Evolutionary conservation across 148 eudicot genomes (phyloP).

Genomic region (Heliosperma pusillum): DNA sequence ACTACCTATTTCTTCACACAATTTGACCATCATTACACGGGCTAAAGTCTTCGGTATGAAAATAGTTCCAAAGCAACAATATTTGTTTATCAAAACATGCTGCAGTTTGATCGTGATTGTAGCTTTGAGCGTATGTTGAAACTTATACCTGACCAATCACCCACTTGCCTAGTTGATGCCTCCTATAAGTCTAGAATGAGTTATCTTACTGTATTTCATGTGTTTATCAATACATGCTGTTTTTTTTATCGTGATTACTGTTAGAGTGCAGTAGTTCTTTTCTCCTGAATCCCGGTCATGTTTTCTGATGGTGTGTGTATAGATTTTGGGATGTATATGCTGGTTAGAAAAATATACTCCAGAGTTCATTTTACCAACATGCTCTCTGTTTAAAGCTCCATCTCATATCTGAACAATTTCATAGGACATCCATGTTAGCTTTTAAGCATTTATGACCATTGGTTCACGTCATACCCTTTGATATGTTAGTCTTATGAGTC

Average conservation of each 20-base stretch:
- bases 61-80: not conserved
- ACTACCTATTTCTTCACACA: not conserved
- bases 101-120: not conserved
- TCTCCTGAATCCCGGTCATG: not conserved
- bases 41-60: not conserved
- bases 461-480: too few relatives aligned
- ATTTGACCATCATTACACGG: not conserved
- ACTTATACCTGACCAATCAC: not conserved
- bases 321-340: too few relatives aligned
- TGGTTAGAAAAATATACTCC: too few relatives aligned
- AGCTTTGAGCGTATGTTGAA: not conserved
- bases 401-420: too few relatives aligned
- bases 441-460: too few relatives aligned
- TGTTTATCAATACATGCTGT: not conserved
- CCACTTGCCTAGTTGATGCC: not conserved
- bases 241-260: not conserved
- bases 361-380: too few relatives aligned
- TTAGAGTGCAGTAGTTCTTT: not conserved
- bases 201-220: not conserved
- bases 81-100: not conserved
- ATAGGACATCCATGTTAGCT: too few relatives aligned
- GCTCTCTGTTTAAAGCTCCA: too few relatives aligned
- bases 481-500: too few relatives aligned
- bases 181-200: not conserved
- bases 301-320: too few relatives aligned